Evolutionary conservation across 345 rosid genomes (phyloP), one percentile per base, ranked within the genome.

Genomic region (Erodium maritimum): DNA sequence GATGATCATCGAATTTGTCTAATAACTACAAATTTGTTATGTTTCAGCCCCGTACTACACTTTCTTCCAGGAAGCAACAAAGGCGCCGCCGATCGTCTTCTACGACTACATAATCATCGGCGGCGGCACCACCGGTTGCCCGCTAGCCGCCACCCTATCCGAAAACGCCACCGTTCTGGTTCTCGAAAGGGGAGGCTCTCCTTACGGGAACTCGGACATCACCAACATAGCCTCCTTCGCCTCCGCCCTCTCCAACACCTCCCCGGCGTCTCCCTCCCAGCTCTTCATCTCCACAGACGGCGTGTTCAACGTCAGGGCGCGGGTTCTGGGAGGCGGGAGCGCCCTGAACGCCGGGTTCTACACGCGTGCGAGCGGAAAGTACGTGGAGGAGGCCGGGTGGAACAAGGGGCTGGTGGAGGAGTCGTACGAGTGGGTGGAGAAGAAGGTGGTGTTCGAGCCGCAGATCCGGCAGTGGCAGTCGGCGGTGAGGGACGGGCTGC

Each of bases 251-350:
- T 62, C 74, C 0, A 83, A 83, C 69, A 17, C 16, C 21, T 70
- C 85, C 0, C 88, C 86, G 0, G 19, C 57, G 1, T 85, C 96
- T 0, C 77, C 87, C 25, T 67, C 97, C 12, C 94, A 91, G 56
- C 66, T 66, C 18, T 91, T 91, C 42, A 48, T 80, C 46, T 88
- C 97, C 0, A 83, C 85, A 55, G 96, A 91, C 55, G 96, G 91
- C 0, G 97, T 88, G 12, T 74, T 69, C 75, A 91, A 91, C 75
- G 18, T 83, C 17, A 82, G 96, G 4, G 90, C 91, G 0, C 82
- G 96, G 0, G 96, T 88, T 11, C 83, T 91, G 0, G 96, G 97
- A 0, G 97, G 97, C 3, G 96, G 97, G 4, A 79, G 90, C 10
- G 86, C 79, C 23, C 57, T 91, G 33, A 91, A 88, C 37, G 97